phyloP scores from a whole-genome alignment of 2,329 filamentous ascomycete genomes.

The Penicillium digitatum region DNA sequence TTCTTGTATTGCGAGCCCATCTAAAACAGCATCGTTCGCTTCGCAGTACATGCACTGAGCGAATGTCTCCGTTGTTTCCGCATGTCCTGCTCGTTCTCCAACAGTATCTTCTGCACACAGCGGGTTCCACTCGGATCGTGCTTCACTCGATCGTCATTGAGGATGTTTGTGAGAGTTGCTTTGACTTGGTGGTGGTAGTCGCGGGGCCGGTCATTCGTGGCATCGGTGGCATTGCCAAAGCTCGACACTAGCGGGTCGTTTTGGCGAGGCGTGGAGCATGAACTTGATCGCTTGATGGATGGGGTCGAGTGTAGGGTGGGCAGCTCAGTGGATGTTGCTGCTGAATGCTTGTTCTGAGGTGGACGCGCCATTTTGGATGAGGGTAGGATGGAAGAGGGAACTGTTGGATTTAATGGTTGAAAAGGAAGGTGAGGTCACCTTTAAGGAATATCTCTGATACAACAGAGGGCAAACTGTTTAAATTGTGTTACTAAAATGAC shows the following conservation, averaged over 20 bases:
- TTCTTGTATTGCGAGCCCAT: not conserved
- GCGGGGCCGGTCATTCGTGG: not conserved
- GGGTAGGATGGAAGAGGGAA: not conserved
- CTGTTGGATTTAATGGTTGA: not conserved
- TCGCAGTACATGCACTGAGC: not conserved
- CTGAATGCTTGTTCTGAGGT: not conserved
- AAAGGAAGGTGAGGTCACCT: not conserved
- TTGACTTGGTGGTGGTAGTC: conserved; percentile 44
- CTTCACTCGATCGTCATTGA: conserved; percentile 57
- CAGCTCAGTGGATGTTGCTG: not conserved
- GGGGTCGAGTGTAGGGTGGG: not conserved
- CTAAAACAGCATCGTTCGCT: not conserved
- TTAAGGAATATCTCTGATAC: not conserved
- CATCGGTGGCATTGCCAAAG: not conserved
- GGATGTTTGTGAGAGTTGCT: conserved; percentile 57
- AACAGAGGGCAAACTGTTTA: not conserved
- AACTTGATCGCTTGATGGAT: not conserved
- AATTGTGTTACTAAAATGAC: not conserved
- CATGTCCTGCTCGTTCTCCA: conserved; percentile 60
- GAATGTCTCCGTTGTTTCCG: conserved; percentile 7
- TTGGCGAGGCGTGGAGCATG: not conserved
- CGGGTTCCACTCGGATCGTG: conserved; percentile 51
- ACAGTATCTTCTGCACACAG: conserved; percentile 57
- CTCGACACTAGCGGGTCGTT: not conserved
- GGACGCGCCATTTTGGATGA: not conserved